Base-by-base conservation (phyloP, 495 filamentous ascomycete genomes). In the Gamarada debralockiae region DNA sequence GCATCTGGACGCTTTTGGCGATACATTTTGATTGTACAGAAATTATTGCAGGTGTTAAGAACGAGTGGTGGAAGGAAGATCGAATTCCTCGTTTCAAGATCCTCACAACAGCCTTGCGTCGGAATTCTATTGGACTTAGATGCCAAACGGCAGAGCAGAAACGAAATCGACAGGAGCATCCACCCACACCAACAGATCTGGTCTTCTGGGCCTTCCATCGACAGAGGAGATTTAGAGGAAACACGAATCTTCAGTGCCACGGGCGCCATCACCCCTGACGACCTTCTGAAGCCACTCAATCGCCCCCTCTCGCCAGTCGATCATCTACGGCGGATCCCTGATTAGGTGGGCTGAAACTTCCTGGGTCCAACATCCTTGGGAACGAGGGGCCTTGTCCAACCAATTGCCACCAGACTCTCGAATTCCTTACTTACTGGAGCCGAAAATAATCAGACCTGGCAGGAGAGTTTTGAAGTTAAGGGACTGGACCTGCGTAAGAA, bases 351-450 rank as follows among this genome's bases (percentile, higher is more conserved):
- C 53, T 56, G 53, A 56, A 56, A 56, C 53, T 37, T 34, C 29
- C 31, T 50, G n/a, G n/a, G n/a, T 27, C 39, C 21, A 8, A 15
- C 14, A 25, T 31, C 22, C 40, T 55, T 29, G 36, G 41, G 41
- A 40, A 39, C 41, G 42, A 47, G 34, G 51, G 51, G 29, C 17
- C 2, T 15, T 20, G 37, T 3, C 56, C 55, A 58, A 52, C 50
- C 48, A 53, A 52, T 36, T 10, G 24, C 14, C 29, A 25, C 13
- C 6, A n/a, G 24, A 38, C 4, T 9, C 7, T 21, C 50, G n/a
- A 39, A 44, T 58, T 50, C 45, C 56, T 53, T 40, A 58, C 55
- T 43, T 21, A 31, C n/a, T n/a, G 40, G 25, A 52, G 17, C 31
- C 27, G 10, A 29, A 10, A 29, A 29, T 29, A 29, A 29, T 29